Evolutionary conservation across 192 early-diverging fungal species (phyloP).

Genomic region (Mortierella hygrophila): DNA sequence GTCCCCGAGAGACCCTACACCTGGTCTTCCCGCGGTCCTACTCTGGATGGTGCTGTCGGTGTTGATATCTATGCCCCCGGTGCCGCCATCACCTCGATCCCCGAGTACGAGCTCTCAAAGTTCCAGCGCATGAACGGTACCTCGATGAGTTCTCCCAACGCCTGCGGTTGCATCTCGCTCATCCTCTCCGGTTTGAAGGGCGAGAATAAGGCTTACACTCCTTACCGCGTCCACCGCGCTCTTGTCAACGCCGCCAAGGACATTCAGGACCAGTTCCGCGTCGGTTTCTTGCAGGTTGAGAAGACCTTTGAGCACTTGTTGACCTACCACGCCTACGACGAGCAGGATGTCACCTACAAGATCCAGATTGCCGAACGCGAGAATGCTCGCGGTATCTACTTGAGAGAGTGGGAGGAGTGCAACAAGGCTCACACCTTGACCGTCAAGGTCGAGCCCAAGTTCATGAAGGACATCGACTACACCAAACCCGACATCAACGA

Average conservation of each 20-base stretch:
- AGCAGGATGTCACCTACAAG: slow-evolving; percentile 79
- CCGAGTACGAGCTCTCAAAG: slow-evolving; percentile 80
- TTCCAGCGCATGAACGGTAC: slow-evolving; percentile 93
- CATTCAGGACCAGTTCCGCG: slow-evolving; percentile 82
- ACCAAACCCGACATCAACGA: slow-evolving; percentile 68
- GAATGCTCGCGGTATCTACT: slow-evolving; percentile 85
- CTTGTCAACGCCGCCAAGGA: slow-evolving; percentile 80
- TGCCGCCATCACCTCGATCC: slow-evolving; percentile 91
- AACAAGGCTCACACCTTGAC: slow-evolving; percentile 68
- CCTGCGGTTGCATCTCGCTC: slow-evolving; percentile 87
- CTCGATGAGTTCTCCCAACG: slow-evolving; percentile 93
- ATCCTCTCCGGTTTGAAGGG: slow-evolving; percentile 91
- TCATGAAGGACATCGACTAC: slow-evolving; percentile 73
- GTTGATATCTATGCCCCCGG: slow-evolving; percentile 90
- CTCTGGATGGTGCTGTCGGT: slow-evolving; percentile 86
- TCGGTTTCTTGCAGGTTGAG: slow-evolving; percentile 90
- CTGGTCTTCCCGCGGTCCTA: slow-evolving; percentile 92
- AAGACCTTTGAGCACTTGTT: slow-evolving; percentile 87
- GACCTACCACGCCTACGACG: slow-evolving; percentile 62
- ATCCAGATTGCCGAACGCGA: slow-evolving; percentile 53
- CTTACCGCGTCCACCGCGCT: slow-evolving; percentile 87
- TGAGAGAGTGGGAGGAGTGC: slow-evolving; percentile 84
- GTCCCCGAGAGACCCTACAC: slow-evolving; percentile 87
- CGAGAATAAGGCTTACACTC: slow-evolving; percentile 73
- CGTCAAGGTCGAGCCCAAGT: slow-evolving; percentile 69